These are phyloP conservation scores for Botrytis sinoallii DNA, from an alignment of 2,329 filamentous ascomycete genomes.

Conservation along the genomic window DNA sequence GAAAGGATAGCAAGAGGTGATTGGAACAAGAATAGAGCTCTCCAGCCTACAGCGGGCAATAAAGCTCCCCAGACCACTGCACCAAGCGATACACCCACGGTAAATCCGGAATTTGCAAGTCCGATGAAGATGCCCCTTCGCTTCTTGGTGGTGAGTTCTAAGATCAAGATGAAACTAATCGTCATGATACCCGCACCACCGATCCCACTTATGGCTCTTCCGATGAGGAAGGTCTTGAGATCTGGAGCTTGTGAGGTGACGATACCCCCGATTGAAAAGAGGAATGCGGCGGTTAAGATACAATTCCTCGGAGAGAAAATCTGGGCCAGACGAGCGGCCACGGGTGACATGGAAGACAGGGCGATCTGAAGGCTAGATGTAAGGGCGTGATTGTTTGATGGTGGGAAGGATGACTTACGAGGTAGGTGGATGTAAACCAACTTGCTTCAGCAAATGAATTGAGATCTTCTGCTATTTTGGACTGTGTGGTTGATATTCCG, in stretches of 20 bases:
- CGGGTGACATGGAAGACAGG: slow-evolving; percentile 58
- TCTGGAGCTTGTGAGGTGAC: slow-evolving; percentile 60
- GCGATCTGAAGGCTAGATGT: slow-evolving; percentile 45
- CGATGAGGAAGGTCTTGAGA: slow-evolving; percentile 63
- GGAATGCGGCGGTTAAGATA: slow-evolving; percentile 57
- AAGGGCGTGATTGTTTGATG: slow-evolving; percentile 1
- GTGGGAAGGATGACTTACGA: slow-evolving; percentile 43
- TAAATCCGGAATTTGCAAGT: slow-evolving; percentile 69
- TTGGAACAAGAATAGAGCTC: slow-evolving; percentile 71
- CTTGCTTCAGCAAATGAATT: slow-evolving; percentile 69
- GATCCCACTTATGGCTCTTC: slow-evolving; percentile 64
- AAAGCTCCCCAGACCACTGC: slow-evolving; percentile 68
- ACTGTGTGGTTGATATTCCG: slow-evolving; percentile 78
- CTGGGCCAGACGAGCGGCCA: slow-evolving; percentile 68
- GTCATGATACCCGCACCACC: slow-evolving; percentile 72
- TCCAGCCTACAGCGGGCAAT: slow-evolving; percentile 65
- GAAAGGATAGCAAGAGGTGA: slow-evolving; percentile 60
- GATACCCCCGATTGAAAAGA: slow-evolving; percentile 60
- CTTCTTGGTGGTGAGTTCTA: slow-evolving; percentile 68
- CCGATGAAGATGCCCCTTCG: slow-evolving; percentile 72
- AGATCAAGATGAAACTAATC: slow-evolving; percentile 69
- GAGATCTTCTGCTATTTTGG: slow-evolving; percentile 70
- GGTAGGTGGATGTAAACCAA: slow-evolving; percentile 79
- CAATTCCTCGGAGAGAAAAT: slow-evolving; percentile 69
- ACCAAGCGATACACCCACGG: slow-evolving; percentile 66